Conservation (phyloP, 2,329 filamentous ascomycete species). For the Podosphaera fusca region DNA sequence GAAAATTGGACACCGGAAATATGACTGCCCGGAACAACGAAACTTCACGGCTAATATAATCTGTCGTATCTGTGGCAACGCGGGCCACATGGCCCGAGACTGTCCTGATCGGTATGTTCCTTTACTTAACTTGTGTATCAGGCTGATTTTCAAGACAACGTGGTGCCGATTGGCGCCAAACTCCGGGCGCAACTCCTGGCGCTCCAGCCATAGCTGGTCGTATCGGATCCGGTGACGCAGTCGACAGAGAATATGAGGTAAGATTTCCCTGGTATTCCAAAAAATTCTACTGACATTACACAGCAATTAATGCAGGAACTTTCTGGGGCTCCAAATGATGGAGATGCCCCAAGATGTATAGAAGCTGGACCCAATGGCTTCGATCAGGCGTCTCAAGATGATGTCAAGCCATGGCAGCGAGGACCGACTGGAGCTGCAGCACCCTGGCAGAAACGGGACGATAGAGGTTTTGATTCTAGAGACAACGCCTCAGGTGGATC, state of each 20-base stretch:
- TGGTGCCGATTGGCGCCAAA: conserved; percentile 79
- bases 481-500: conserved; percentile 17
- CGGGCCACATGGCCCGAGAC: conserved; percentile 93
- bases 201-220: conserved; percentile 30
- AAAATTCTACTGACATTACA: conserved; percentile 16
- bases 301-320: conserved; percentile 96
- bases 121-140: not conserved
- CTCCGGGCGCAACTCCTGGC: conserved; percentile 22
- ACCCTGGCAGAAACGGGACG: conserved; percentile 39
- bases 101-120: conserved; percentile 55
- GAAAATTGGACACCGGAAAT: conserved; percentile 96
- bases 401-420: conserved; percentile 70
- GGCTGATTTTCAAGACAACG: conserved; percentile 29
- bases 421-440: conserved; percentile 65
- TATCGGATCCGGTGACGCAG: conserved; percentile 55
- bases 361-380: conserved; percentile 55
- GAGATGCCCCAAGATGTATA: conserved; percentile 50
- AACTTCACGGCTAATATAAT: conserved; percentile 99
- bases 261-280: conserved; percentile 15
- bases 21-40: conserved; percentile 90
- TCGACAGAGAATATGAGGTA: conserved; percentile 89
- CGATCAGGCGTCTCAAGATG: conserved; percentile 26
- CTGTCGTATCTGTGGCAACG: conserved; percentile 92
- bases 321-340: conserved; percentile 37
- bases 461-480: conserved; percentile 19